phyloP scores from a whole-genome alignment of 2,329 filamentous ascomycete genomes.

The Arthrobotrys megalospora region DNA sequence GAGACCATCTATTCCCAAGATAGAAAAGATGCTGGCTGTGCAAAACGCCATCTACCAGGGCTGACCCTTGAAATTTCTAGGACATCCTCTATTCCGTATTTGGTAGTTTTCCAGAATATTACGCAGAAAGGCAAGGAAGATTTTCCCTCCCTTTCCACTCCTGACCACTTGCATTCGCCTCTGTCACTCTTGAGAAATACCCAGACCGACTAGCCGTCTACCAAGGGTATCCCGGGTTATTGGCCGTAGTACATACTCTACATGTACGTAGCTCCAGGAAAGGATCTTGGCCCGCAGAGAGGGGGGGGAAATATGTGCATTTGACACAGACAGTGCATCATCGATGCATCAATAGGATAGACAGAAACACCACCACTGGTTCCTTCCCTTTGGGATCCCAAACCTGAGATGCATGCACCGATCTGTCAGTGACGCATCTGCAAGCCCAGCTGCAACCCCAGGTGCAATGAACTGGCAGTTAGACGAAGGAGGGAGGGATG shows the following conservation, averaged over 20 bases:
- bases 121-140: conserved; percentile 19
- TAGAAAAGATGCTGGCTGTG: conserved; percentile 30
- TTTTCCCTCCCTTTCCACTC: not conserved
- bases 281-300: not conserved
- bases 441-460: not conserved
- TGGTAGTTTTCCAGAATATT: conserved; percentile 50
- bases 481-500: not conserved
- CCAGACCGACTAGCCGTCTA: not conserved
- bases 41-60: conserved; percentile 27
- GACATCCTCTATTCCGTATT: conserved; percentile 18
- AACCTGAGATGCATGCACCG: not conserved
- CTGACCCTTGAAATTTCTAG: not conserved
- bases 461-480: not conserved
- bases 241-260: not conserved
- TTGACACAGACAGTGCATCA: conserved; percentile 8
- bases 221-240: conserved; percentile 3
- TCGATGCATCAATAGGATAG: not conserved
- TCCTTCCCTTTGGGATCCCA: conserved; percentile 16
- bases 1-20: conserved; percentile 19
- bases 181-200: too few relatives aligned
- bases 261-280: not conserved
- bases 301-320: conserved; percentile 1
- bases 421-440: conserved; percentile 11
- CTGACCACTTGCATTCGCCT: not conserved
- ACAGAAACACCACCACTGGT: not conserved